Conservation (phyloP, 2,329 filamentous ascomycete genomes). For the Fusarium guadeloupense region DNA sequence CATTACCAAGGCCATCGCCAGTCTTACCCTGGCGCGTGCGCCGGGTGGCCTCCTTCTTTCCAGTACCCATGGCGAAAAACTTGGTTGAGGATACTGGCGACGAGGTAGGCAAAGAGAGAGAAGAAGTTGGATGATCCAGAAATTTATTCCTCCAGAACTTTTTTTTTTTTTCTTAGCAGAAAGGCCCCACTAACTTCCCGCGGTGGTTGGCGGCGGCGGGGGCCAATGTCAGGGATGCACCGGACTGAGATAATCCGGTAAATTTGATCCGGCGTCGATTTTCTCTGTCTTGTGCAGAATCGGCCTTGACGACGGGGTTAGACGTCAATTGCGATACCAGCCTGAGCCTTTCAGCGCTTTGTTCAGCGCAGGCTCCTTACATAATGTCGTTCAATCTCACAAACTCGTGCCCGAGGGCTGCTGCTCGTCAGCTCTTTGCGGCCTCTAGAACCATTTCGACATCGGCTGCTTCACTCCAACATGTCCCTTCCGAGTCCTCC, state of each 20-base stretch:
- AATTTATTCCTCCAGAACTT: slow-evolving; percentile 42
- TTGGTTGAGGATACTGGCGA: slow-evolving; percentile 35
- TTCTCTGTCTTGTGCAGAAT: slow-evolving; percentile 30
- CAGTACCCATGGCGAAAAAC: slow-evolving; percentile 75
- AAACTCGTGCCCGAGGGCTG: slow-evolving; percentile 40
- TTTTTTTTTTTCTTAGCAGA: slow-evolving; percentile 39
- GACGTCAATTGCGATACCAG: slow-evolving; percentile 34
- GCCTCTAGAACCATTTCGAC: slow-evolving; percentile 48
- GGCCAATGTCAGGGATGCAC: slow-evolving; percentile 14
- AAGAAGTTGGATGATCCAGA: slow-evolving; percentile 33
- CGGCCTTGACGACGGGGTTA: slow-evolving; percentile 22
- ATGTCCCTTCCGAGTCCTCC: slow-evolving; percentile 85
- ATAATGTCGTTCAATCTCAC: slow-evolving; percentile 45
- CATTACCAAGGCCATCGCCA: slow-evolving; percentile 88
- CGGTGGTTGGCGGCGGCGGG: slow-evolving; percentile 41
- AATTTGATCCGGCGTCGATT: slow-evolving; percentile 38
- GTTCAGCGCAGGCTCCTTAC: slow-evolving; percentile 10
- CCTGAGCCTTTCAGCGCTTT: slow-evolving; percentile 16
- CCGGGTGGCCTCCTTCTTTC: slow-evolving; percentile 89
- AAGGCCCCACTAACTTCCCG: slow-evolving; percentile 38
- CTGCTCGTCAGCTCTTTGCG: slow-evolving; percentile 40
- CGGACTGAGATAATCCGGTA: slow-evolving; percentile 41
- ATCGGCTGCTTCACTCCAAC: slow-evolving; percentile 53
- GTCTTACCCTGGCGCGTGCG: slow-evolving; percentile 86
- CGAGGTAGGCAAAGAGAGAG: slow-evolving; percentile 25